A percentile compares a stretch with the other conserved stretches of the same genome.
These are phyloP conservation scores for Saturnispora hagleri DNA, from an alignment of 805 yeast species.

Conservation along the genomic window DNA sequence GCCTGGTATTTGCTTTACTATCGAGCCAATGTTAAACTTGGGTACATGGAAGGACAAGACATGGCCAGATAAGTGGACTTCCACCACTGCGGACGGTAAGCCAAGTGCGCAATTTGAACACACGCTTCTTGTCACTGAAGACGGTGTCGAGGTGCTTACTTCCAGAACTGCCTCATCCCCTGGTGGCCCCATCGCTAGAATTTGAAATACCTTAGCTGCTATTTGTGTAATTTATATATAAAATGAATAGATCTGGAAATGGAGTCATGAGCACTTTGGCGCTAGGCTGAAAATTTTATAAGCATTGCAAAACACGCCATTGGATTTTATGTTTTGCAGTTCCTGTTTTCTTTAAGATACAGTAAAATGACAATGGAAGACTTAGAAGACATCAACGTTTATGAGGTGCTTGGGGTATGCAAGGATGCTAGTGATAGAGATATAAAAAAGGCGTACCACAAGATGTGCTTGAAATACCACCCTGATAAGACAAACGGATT, in stretches of 20 bases:
- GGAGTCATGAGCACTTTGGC: not conserved
- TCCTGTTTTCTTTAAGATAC: not conserved
- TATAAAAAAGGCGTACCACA: conserved; percentile 60
- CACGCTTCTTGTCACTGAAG: conserved; percentile 84
- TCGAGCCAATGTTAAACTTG: conserved; percentile 92
- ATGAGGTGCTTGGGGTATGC: conserved; percentile 39
- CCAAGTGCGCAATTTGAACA: conserved; percentile 94
- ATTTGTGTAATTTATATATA: not conserved
- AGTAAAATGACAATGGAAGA: not conserved
- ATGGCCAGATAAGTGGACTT: conserved; percentile 99
- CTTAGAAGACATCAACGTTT: conserved; percentile 36
- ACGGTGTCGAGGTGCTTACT: conserved; percentile 83
- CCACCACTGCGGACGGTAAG: conserved; percentile 83
- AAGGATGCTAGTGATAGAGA: conserved; percentile 37
- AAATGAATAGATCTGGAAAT: not conserved
- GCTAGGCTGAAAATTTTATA: not conserved
- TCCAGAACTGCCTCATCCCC: conserved; percentile 76
- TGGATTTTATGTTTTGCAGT: not conserved
- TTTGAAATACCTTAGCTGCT: not conserved
- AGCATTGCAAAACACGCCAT: not conserved
- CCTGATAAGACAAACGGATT: conserved; percentile 52
- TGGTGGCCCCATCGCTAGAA: conserved; percentile 73
- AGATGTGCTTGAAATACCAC: conserved; percentile 52
- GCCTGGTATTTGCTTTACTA: conserved; percentile 94
- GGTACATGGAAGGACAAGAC: conserved; percentile 72